Percentiles rank a stretch among this genome's conserved stretches.
These are phyloP conservation scores for Lecanosticta acicola DNA, from an alignment of 2,329 filamentous ascomycete species.

Conservation along the genomic window DNA sequence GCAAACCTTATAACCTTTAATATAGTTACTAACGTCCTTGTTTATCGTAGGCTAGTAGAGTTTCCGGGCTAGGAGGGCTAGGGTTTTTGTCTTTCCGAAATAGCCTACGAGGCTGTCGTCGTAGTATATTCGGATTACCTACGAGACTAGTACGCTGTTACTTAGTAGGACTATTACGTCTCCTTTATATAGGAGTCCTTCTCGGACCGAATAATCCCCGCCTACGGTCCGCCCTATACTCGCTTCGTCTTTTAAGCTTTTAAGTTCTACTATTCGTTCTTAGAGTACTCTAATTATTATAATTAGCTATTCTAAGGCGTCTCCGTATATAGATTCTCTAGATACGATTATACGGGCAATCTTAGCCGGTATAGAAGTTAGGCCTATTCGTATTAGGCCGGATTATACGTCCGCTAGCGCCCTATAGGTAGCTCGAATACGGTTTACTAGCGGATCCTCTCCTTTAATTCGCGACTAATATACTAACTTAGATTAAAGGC, in stretches of 20 bases:
- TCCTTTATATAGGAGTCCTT: background rate
- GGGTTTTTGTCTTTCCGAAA: conserved; percentile 1
- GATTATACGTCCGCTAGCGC: too few species aligned
- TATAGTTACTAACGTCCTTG: conserved; percentile 2
- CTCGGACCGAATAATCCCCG: background rate
- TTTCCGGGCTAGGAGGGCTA: background rate
- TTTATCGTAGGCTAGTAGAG: conserved; percentile 1
- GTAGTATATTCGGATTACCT: conserved; percentile 7
- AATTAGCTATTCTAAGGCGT: too few species aligned
- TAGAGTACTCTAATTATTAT: background rate
- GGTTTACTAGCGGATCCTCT: background rate
- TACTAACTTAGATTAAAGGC: conserved; percentile 4
- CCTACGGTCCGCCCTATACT: background rate
- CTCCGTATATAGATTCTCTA: too few species aligned
- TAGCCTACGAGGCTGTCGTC: conserved; percentile 1
- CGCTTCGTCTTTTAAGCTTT: background rate
- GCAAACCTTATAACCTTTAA: background rate
- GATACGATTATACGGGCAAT: too few species aligned
- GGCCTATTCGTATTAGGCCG: too few species aligned
- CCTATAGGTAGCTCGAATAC: too few species aligned
- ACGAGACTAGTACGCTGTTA: background rate
- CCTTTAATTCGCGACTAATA: conserved; percentile 3
- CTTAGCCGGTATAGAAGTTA: too few species aligned
- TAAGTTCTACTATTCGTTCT: background rate
- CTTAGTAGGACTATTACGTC: background rate